A percentile compares a stretch with the other conserved stretches of the same genome.
phyloP scores from a whole-genome alignment of 106 monocot genomes.

The Alisma plantagoaquatica region DNA sequence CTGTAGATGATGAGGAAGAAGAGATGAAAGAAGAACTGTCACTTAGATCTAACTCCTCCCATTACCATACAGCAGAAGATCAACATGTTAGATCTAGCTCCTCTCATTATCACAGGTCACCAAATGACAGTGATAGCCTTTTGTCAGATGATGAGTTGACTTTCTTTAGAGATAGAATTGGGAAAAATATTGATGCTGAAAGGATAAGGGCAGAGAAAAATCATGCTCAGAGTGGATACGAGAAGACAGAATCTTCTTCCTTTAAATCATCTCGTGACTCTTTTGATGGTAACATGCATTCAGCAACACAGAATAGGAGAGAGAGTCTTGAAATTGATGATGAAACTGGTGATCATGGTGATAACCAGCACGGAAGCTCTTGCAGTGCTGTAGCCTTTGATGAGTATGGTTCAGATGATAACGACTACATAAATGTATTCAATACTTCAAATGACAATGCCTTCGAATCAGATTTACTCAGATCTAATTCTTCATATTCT shows the following conservation, averaged over 20 bases:
- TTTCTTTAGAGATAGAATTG: not conserved
- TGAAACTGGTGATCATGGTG: not conserved
- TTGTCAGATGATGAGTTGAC: not conserved
- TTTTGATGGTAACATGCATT: not conserved
- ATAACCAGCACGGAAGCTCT: not conserved
- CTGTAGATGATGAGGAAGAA: conserved; percentile 1
- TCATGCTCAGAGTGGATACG: too few relatives aligned
- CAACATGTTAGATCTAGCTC: too few relatives aligned
- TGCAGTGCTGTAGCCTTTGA: not conserved
- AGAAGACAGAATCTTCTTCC: conserved; percentile 5
- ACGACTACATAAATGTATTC: not conserved
- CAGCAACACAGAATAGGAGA: not conserved
- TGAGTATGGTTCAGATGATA: not conserved
- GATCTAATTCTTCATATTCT: not conserved
- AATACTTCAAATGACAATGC: not conserved
- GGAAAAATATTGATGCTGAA: not conserved
- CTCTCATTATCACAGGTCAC: too few relatives aligned
- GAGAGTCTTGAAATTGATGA: not conserved
- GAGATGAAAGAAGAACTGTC: not conserved
- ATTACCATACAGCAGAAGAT: too few relatives aligned
- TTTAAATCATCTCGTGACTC: not conserved
- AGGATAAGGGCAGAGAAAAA: not conserved
- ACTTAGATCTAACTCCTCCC: not conserved
- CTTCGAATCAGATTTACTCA: too few relatives aligned
- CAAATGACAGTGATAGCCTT: not conserved